Base-by-base conservation (phyloP, 441 rosid species). In the Eutrema salsugineum region DNA sequence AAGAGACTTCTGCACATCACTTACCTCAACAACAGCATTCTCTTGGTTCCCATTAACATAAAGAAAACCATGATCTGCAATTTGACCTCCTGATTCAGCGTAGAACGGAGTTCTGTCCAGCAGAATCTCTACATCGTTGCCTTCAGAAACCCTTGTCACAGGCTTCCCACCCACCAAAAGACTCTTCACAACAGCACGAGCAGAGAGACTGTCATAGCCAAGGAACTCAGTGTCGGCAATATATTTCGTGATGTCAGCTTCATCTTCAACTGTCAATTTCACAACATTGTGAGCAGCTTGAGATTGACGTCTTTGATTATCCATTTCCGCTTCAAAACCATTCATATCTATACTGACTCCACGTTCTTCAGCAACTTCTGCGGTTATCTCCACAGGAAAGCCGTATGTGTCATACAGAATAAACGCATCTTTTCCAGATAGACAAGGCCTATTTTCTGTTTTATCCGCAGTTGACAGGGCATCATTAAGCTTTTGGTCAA, bases 71-170 rank as follows among this genome's bases (percentile, higher is more conserved):
- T 83, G 82, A 80, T 91, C 99, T 15, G 88, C 99, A 59, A 94
- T 86, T 77, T 94, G 99, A 70, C 96, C 99, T 68, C 99, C 97
- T 22, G 99, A 90, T 79, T 94, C 97, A 62, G 99, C 97, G 62
- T 91, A 90, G 78, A 91, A 94, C 22, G 99, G 97, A 33, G 99
- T 91, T 79, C 83, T 88, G 75, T 88, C 85, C 47, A 90, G 85
- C 79, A 94, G 81, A 68, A 91, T 82, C 83, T 91, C 97, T 44
- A 94, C 97, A 65, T 90, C 87, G 72, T 77, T 87, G 73, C 97
- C 97, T 84, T 91, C 86, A 48, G 94, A 81, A 51, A 88, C 96
- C 77, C 79, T 91, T 59, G 85, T 77, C 54, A 90, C 96, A 44
- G 97, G 82, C 79, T 89, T 88, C 66, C 97, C 97, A 70, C 84